Base-by-base conservation (phyloP, 192 early-diverging fungal genomes). In the Mortierella antarctica region DNA sequence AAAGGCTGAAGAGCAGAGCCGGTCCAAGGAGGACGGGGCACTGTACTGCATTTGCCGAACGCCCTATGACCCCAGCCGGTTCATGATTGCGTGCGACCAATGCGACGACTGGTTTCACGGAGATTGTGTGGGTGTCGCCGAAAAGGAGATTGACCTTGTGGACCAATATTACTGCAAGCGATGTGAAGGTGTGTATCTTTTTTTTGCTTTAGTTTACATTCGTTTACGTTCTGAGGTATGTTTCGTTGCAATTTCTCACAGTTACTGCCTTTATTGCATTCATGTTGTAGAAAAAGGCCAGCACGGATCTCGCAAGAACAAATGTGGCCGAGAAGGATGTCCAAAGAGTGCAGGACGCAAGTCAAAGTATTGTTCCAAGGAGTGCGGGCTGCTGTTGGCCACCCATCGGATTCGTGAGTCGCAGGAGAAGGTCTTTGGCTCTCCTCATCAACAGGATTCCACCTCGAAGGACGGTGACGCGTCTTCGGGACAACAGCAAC, bases 21-120 rank as follows among this genome's bases (percentile, higher is more conserved):
- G 51, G 52, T 7, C 46, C n/a, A 68, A 55, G 2, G 53, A 40
- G 7, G 69, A 62, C 6, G 60, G 45, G 1, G 70, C 83, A 41
- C 58, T 88, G 14, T 92, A 90, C 64, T 94, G 93, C 62, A 69
- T 92, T 13, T 94, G 93, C 60, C 86, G 84, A 13, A 74, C 78
- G 20, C 79, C 82, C 2, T 88, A 87, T 67, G 90, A 89, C 66
- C 80, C 71, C 5, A 82, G 74, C 40, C 74, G 85, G 17, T 89
- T 89, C 53, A 95, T 95, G 93, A 93, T 95, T 77, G 88, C 86
- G 2, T 95, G 93, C 78, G 93, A 95, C 66, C 73, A 67, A 14
- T 95, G 93, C 60, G 87, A 90, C 64, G 88, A 88, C 57, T 95
- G 93, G 93, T 95, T 85, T 69, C 93, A 95, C 83, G 91, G 92